Evolutionary conservation across 75 land plant genomes (phyloP).

Genomic region (Sequoiadendron giganteum): DNA sequence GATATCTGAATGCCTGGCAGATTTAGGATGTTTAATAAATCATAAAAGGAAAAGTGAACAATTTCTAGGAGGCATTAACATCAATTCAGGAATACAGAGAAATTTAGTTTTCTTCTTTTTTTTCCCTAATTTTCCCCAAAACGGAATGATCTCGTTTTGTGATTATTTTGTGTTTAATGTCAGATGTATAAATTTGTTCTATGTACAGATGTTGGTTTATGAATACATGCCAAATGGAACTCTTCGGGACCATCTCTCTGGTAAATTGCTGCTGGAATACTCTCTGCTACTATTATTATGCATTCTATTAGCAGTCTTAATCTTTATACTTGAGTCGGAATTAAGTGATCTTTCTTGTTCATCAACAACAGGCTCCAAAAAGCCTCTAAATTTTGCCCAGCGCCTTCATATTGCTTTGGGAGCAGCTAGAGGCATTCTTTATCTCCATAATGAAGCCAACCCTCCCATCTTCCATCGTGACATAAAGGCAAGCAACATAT

Average conservation of each 20-base stretch:
- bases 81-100: too few relatives aligned
- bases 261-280: neutral
- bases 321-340: neutral
- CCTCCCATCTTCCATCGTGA: constrained; percentile 90
- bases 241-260: constrained; percentile 31
- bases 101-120: too few relatives aligned
- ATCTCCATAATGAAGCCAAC: constrained; percentile 76
- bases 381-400: constrained; percentile 61
- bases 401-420: constrained; percentile 60
- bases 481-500: constrained; percentile 84
- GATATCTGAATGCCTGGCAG: too few relatives aligned
- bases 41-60: too few relatives aligned
- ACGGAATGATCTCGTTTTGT: too few relatives aligned
- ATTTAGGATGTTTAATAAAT: too few relatives aligned
- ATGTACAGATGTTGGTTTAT: constrained; percentile 48
- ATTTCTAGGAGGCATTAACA: too few relatives aligned
- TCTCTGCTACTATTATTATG: neutral
- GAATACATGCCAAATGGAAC: constrained; percentile 57
- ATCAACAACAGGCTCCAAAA: constrained; percentile 26
- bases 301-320: neutral
- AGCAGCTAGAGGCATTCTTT: constrained; percentile 56
- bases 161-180: neutral
- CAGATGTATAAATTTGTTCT: neutral
- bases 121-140: too few relatives aligned
- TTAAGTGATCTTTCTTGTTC: neutral